These are phyloP conservation scores for Phytophthora parvispora DNA, from an alignment of 352 stramenopile genomes.

Conservation along the genomic window DNA sequence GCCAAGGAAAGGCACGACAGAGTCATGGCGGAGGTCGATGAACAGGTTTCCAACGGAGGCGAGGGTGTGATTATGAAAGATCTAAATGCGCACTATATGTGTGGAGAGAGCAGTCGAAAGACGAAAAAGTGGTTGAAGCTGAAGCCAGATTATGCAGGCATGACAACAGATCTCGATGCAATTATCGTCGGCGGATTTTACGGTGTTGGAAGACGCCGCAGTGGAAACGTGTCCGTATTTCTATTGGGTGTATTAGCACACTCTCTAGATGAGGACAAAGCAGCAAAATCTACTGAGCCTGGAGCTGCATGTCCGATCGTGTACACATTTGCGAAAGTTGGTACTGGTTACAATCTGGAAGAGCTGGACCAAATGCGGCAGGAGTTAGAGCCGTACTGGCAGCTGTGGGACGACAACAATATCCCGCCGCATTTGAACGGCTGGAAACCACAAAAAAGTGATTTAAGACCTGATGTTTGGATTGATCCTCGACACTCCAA, in stretches of 20 bases:
- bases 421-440: conserved; percentile 79
- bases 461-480: conserved; percentile 85
- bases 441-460: conserved; percentile 82
- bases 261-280: conserved; percentile 63
- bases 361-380: conserved; percentile 79
- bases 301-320: conserved; percentile 61
- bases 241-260: conserved; percentile 74
- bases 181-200: conserved; percentile 89
- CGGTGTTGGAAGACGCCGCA: conserved; percentile 75
- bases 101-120: conserved; percentile 80
- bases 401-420: conserved; percentile 74
- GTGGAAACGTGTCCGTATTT: conserved; percentile 88
- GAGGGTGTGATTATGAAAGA: conserved; percentile 91
- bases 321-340: conserved; percentile 87
- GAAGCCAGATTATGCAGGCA: conserved; percentile 89
- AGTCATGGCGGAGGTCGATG: conserved; percentile 87
- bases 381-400: conserved; percentile 86
- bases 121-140: conserved; percentile 90
- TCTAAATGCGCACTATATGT: conserved; percentile 91
- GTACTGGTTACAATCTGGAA: conserved; percentile 87
- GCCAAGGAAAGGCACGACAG: conserved; percentile 79
- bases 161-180: conserved; percentile 85
- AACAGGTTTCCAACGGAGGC: conserved; percentile 74
- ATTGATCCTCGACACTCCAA: conserved; percentile 87
- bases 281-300: conserved; percentile 56